A percentile compares a stretch with the other conserved stretches of the same genome.
These are phyloP conservation scores for Pleurotus tuoliensis DNA, from an alignment of 768 basidiomycete genomes.

Conservation along the genomic window DNA sequence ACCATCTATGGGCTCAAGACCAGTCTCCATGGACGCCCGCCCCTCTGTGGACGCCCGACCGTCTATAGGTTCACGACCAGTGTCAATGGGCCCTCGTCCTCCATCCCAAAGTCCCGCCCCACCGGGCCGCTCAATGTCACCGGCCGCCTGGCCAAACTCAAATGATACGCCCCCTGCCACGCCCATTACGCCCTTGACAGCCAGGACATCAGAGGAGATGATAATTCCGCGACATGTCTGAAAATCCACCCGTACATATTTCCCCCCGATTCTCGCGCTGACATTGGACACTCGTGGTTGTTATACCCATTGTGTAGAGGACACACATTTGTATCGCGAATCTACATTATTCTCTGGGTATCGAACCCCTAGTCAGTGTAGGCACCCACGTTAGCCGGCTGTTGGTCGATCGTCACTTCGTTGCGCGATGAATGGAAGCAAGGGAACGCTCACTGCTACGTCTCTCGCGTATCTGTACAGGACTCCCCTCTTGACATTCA, in stretches of 20 bases:
- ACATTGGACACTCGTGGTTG: not conserved
- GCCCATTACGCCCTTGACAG: slow-evolving; percentile 8
- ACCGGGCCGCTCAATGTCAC: not conserved
- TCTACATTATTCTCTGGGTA: not conserved
- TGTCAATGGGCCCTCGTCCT: not conserved
- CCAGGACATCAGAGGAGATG: slow-evolving; percentile 17
- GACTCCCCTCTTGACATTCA: slow-evolving; percentile 72
- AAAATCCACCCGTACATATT: not conserved
- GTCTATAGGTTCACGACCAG: slow-evolving; percentile 4
- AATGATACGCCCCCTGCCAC: not conserved
- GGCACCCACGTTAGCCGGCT: slow-evolving; percentile 82
- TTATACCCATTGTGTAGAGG: not conserved
- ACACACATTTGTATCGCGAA: not conserved
- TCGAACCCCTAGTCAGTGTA: slow-evolving; percentile 63
- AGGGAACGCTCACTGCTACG: slow-evolving; percentile 64
- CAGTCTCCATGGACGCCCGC: no score
- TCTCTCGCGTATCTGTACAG: slow-evolving; percentile 80
- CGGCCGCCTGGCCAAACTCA: no score
- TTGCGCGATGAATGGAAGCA: slow-evolving; percentile 3
- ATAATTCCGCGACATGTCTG: slow-evolving; percentile 12
- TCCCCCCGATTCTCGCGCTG: no score
- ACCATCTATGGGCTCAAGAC: no score
- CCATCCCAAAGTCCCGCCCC: not conserved
- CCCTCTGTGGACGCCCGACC: no score
- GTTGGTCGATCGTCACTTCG: slow-evolving; percentile 5